Evolutionary conservation across 2,329 filamentous ascomycete species (phyloP).

Genomic region (Pezicula carpinea): DNA sequence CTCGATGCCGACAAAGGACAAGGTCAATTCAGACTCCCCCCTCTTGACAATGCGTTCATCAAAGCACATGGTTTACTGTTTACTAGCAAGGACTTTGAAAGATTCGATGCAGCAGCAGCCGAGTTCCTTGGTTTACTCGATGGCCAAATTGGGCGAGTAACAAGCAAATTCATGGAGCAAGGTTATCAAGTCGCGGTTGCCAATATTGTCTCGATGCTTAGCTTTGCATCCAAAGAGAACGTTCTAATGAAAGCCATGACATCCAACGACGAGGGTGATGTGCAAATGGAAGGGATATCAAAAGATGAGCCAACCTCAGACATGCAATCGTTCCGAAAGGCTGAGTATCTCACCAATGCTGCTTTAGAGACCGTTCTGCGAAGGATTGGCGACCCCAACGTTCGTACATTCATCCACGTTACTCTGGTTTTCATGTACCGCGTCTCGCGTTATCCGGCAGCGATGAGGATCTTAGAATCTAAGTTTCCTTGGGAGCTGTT

Average conservation of each 20-base stretch:
- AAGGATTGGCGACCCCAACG: conserved; percentile 23
- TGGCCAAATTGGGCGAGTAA: conserved; percentile 49
- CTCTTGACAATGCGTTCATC: conserved; percentile 57
- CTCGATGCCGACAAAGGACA: conserved; percentile 33
- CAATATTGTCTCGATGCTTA: conserved; percentile 26
- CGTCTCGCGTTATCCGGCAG: conserved; percentile 14
- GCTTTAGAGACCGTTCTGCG: conserved; percentile 19
- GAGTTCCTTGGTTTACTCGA: conserved; percentile 53
- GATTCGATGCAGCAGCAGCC: conserved; percentile 38
- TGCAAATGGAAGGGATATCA: conserved; percentile 7
- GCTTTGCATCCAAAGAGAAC: conserved; percentile 25
- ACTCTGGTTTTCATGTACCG: conserved; percentile 22
- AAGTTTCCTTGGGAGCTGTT: conserved; percentile 24
- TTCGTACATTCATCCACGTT: conserved; percentile 25
- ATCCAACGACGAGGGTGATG: conserved; percentile 7
- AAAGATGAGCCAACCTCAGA: not conserved
- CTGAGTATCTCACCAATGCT: conserved; percentile 16
- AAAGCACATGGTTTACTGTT: conserved; percentile 62
- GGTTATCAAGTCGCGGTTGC: conserved; percentile 53
- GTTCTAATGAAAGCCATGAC: conserved; percentile 19
- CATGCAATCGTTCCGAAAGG: conserved; percentile 14
- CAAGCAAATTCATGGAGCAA: conserved; percentile 39
- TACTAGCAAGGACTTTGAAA: conserved; percentile 41
- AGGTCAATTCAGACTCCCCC: conserved; percentile 32
- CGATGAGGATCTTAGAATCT: conserved; percentile 13